Conservation (phyloP, 495 filamentous ascomycete genomes). For the Trichoderma parareesei region DNA sequence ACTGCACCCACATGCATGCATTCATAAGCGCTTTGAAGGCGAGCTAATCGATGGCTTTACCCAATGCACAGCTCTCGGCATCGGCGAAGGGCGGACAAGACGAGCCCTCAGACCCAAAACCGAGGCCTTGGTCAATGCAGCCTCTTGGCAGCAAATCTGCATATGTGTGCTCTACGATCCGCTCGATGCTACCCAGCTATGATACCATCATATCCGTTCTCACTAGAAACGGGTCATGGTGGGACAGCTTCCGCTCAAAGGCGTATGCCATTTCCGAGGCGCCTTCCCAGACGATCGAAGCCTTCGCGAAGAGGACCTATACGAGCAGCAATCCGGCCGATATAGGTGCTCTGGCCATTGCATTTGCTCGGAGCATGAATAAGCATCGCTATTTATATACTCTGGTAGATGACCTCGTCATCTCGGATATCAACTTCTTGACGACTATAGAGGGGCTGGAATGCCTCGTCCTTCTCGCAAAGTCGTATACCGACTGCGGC, state of each 20-base stretch:
- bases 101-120: neutral
- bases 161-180: conserved; percentile 11
- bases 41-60: neutral
- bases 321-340: conserved; percentile 14
- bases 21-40: neutral
- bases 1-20: no score
- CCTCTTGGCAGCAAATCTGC: neutral
- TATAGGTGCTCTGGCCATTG: conserved; percentile 13
- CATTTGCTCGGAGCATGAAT: conserved; percentile 13
- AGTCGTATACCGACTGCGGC: conserved; percentile 15
- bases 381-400: conserved; percentile 9
- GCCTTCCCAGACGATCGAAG: conserved; percentile 3
- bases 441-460: conserved; percentile 15
- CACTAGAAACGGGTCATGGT: conserved; percentile 12
- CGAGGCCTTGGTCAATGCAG: no score
- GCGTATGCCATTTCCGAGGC: conserved; percentile 10
- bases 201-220: conserved; percentile 10
- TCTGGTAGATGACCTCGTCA: conserved; percentile 13
- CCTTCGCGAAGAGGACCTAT: conserved; percentile 13
- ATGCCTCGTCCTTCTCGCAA: conserved; percentile 16
- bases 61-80: neutral
- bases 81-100: neutral
- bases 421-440: conserved; percentile 12
- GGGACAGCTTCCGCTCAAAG: conserved; percentile 15
- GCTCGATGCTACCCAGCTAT: conserved; percentile 14